Evolutionary conservation across 2,329 filamentous ascomycete species (phyloP), one percentile per base, ranked within the genome.

Genomic region (Xylariaceae sp.): DNA sequence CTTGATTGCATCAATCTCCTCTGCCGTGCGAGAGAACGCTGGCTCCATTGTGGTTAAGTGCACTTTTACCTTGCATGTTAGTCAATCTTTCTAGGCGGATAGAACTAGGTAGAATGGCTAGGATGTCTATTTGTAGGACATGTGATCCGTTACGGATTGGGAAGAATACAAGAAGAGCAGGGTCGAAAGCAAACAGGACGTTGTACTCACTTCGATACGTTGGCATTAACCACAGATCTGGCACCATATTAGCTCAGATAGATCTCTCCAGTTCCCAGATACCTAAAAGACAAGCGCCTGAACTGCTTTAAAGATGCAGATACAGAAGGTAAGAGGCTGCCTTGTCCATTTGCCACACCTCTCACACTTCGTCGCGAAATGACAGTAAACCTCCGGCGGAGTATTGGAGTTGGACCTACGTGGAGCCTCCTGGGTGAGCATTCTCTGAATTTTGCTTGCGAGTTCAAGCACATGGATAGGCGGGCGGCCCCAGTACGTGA

Each of bases 141-240:
- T 18, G 23, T 30, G 23, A 30, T 30, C 23, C 23, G 23, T 30
- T 30, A 30, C 5, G 23, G 23, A 30, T 30, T 5, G 4, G 23
- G 23, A 30, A 30, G 23, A 30, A 30, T 30, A 5, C 23, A 30
- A 30, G 23, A 30, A 30, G 23, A 30, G 23, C 23, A 30, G 23
- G 5, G 5, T 30, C 23, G 23, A 42, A 18, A 53, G 49, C 3
- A 30, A 34, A 37, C 2, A 5, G 10, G 4, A 13, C 23, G 4
- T 48, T 42, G 30, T 53, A 62, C 62, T 62, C 55, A 64, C 62
- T 86, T 61, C 83, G 82, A 56, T 88, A 78, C 8, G 80, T 74
- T 0, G 92, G 91, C 88, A 96, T 95, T 49, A 93, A 79, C 93
- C 93, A 97, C 30, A 96, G 76, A 64, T 81, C 90, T 92, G 65